These are phyloP conservation scores for Peronospora belbahrii DNA, from an alignment of 352 stramenopile species.

Conservation along the genomic window DNA sequence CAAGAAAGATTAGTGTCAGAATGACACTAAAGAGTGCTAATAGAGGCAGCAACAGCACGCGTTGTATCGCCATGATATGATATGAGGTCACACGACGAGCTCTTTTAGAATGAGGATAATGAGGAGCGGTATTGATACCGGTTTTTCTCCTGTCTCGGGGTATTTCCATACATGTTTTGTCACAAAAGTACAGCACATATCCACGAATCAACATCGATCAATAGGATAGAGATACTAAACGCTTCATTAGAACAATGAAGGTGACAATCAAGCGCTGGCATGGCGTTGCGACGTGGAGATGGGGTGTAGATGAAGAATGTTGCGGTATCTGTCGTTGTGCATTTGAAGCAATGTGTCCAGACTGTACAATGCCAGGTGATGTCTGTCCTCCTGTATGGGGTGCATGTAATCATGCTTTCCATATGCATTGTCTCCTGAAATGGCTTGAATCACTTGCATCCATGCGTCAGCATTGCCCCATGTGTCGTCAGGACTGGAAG, in stretches of 20 bases:
- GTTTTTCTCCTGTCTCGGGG: too few relatives aligned
- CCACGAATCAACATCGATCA: constrained; percentile 11
- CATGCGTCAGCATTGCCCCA: constrained; percentile 76
- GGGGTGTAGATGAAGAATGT: constrained; percentile 89
- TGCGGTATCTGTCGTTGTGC: constrained; percentile 83
- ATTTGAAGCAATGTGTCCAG: constrained; percentile 77
- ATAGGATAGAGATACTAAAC: constrained; percentile 30
- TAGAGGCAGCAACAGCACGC: constrained; percentile 37
- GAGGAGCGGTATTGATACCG: neutral
- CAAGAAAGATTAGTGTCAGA: constrained; percentile 34
- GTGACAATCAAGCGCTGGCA: constrained; percentile 83
- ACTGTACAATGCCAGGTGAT: constrained; percentile 69
- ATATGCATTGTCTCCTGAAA: constrained; percentile 92
- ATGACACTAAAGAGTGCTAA: constrained; percentile 46
- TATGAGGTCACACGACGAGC: too few relatives aligned
- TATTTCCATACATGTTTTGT: constrained; percentile 1
- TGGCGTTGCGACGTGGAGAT: constrained; percentile 86
- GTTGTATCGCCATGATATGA: constrained; percentile 8
- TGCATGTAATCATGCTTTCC: constrained; percentile 86
- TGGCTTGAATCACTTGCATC: constrained; percentile 85
- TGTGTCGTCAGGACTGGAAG: constrained; percentile 86
- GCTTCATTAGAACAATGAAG: too few relatives aligned
- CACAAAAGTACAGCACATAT: neutral
- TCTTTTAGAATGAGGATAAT: neutral
- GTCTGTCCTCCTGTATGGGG: constrained; percentile 87